phyloP scores from a whole-genome alignment of 192 early-diverging fungal species.

The Rhizoclosmatium globosum region DNA sequence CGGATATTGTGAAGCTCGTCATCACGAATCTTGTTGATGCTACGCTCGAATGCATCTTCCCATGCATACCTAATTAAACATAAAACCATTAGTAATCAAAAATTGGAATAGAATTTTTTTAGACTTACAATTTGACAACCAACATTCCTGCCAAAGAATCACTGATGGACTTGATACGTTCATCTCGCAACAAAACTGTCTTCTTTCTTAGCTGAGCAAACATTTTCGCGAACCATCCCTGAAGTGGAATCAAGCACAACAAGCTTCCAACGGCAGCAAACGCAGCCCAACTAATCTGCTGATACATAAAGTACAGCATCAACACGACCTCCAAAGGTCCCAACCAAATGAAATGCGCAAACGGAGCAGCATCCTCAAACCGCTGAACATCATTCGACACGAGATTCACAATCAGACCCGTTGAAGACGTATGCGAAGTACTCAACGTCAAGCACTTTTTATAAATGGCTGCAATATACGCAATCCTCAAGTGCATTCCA shows the following conservation, averaged over 20 bases:
- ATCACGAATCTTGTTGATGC: constrained; percentile 46
- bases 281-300: constrained; percentile 49
- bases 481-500: constrained; percentile 58
- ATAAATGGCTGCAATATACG: constrained; percentile 58
- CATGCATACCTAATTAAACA: constrained; percentile 47
- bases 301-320: constrained; percentile 53
- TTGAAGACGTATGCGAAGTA: constrained; percentile 49
- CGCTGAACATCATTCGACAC: constrained; percentile 62
- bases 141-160: constrained; percentile 59
- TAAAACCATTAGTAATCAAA: too few species aligned
- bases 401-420: constrained; percentile 57
- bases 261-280: constrained; percentile 48
- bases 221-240: constrained; percentile 45
- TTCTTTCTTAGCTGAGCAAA: constrained; percentile 45
- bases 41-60: constrained; percentile 54
- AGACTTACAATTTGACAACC: constrained; percentile 53
- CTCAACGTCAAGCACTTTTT: constrained; percentile 53
- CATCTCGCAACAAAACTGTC: constrained; percentile 45
- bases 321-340: constrained; percentile 53
- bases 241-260: constrained; percentile 55
- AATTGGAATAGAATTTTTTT: too few species aligned
- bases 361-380: constrained; percentile 56
- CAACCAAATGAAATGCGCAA: constrained; percentile 53
- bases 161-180: constrained; percentile 53
- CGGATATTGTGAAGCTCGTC: constrained; percentile 46